Evolutionary conservation across 2,329 filamentous ascomycete species (phyloP), one percentile per base, ranked within the genome.

Genomic region (Periconia macrospinosa): DNA sequence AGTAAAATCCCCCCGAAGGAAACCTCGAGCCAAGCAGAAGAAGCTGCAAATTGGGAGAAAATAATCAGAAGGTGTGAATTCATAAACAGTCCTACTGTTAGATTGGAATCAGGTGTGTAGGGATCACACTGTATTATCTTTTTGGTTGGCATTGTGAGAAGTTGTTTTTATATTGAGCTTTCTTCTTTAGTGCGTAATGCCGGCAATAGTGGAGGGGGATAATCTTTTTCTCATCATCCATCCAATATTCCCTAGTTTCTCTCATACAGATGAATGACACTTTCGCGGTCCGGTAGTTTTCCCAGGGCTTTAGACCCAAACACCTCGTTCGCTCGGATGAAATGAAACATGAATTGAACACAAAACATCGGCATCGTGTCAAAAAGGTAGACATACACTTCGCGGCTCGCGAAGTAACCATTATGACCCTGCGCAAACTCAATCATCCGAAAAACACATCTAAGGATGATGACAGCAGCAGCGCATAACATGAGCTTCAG

Each of bases 371-470:
- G 66, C 6, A 61, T 50, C 35, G 77, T 75, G 65, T 81, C 79
- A 43, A 80, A 78, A 20, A 78, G 57, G 56, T 81, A 80, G 14
- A 79, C 57, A 49, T 67, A 79, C 8, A 70, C 59, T 66, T 82
- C 79, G 45, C 74, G 70, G 5, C 57, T 60, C 43, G 79, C 65
- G 27, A 83, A 60, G 30, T 73, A 75, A 2, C 81, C 80, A 30
- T 69, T 59, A 41, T 75, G 69, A 2, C 80, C 79, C 54, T 76
- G 65, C 1, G 68, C 60, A 50, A 79, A 83, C 62, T 83, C 80
- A 13, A 76, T 58, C 14, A 81, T 69, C 18, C 81, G 75, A 52
- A 81, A 81, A 1, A 82, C 56, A 17, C 71, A 78, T 45, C 81
- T 71, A 9, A 80, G 41, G 56, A 83, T 70, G 61, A 83, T 81